Base-by-base conservation (phyloP, 2,329 filamentous ascomycete species). In the Dactylellina parvicollis region DNA sequence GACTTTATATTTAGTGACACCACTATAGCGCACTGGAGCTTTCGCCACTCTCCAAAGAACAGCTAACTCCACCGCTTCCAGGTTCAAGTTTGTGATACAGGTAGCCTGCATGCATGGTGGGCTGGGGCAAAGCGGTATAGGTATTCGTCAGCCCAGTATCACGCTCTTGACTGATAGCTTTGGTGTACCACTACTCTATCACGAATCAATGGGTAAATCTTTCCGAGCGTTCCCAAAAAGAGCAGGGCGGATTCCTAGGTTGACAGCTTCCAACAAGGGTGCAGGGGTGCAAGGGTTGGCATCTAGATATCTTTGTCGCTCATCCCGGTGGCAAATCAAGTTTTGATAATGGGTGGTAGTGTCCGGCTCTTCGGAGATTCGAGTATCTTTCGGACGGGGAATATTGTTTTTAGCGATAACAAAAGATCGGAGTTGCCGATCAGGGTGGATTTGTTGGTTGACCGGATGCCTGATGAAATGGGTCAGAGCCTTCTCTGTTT, bases 1-100 rank as follows among this genome's bases (percentile, higher is more conserved):
- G 18, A 50, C n/a, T 46, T 47, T 61, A 62, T 44, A 34, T 47
- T 46, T 55, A 61, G 55, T 20, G 8, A 18, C 18, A 22, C 18
- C 62, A 14, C 30, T 20, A 49, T 20, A 59, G 28, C 61, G 18
- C 10, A 40, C 30, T 22, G 20, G 16, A 26, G 14, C 10, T 36
- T 71, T 64, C 34, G 66, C 66, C 66, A 71, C 57, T 62, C 26
- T 40, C 50, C 22, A 47, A 26, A 32, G 34, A 62, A 57, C 18
- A 30, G 32, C 50, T 30, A 55, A 56, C 56, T 34, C 49, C 30
- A 47, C 42, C 47, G 22, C 28, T 28, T 38, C 22, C 20, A 50
- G 18, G 24, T 49, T 16, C 14, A 55, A 8, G 18, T 55, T 32
- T 38, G 38, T 36, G 26, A 18, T 24, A 42, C 52, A 34, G 28